Evolutionary conservation across 1,139 yeast genomes (phyloP).

Genomic region (Lodderomyces parapsilosis): DNA sequence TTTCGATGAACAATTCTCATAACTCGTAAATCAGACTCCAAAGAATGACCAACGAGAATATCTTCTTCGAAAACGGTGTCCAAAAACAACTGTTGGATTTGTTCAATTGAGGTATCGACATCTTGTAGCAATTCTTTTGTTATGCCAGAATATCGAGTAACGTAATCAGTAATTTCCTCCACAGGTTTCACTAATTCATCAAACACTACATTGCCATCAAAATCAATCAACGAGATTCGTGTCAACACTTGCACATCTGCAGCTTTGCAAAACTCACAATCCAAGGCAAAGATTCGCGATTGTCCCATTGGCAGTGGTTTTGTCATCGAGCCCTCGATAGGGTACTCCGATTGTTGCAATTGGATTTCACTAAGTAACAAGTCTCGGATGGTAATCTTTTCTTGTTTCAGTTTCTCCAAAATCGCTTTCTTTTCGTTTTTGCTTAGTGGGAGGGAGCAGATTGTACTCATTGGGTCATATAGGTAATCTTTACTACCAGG

Average conservation of each 20-base stretch:
- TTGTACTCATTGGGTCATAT: conserved; percentile 54
- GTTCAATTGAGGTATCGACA: conserved; percentile 64
- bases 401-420: conserved; percentile 29
- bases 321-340: conserved; percentile 56
- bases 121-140: conserved; percentile 62
- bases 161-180: conserved; percentile 70
- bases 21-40: conserved; percentile 66
- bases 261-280: conserved; percentile 89
- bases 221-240: conserved; percentile 72
- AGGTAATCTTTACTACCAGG: conserved; percentile 67
- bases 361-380: conserved; percentile 49
- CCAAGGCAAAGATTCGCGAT: conserved; percentile 72
- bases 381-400: conserved; percentile 52
- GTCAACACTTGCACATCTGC: conserved; percentile 66
- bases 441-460: conserved; percentile 55
- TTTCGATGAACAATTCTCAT: conserved; percentile 58
- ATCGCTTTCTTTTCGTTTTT: conserved; percentile 49
- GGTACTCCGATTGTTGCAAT: conserved; percentile 52
- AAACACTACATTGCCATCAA: conserved; percentile 55
- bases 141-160: conserved; percentile 84
- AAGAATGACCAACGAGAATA: conserved; percentile 68
- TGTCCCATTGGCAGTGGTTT: conserved; percentile 29
- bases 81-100: conserved; percentile 61
- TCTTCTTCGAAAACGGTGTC: conserved; percentile 45
- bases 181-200: conserved; percentile 80